A percentile compares a stretch with the other conserved stretches of the same genome.
These are phyloP conservation scores for Chamaenerion angustifolium DNA, from an alignment of 345 rosid species.

Conservation along the genomic window DNA sequence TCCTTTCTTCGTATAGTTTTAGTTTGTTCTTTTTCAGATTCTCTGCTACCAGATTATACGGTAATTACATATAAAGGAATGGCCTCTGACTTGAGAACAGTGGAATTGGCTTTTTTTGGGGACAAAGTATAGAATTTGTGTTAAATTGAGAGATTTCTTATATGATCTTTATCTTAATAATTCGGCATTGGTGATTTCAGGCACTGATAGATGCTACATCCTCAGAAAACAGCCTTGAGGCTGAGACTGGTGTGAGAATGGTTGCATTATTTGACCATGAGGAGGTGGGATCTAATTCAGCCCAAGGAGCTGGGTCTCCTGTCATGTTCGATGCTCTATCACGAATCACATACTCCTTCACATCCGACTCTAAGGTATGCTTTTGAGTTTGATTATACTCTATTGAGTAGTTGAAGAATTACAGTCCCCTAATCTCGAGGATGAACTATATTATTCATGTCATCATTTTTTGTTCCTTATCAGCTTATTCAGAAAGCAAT, in stretches of 20 bases:
- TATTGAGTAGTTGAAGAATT: too few relatives aligned
- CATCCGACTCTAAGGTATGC: conserved; percentile 54
- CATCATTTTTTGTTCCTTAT: conserved; percentile 3
- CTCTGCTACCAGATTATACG: too few relatives aligned
- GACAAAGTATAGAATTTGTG: too few relatives aligned
- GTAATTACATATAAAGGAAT: too few relatives aligned
- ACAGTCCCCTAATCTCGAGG: too few relatives aligned
- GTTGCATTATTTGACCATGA: conserved; percentile 96
- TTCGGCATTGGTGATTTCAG: conserved; percentile 18
- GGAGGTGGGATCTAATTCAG: conserved; percentile 90
- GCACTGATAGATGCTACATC: conserved; percentile 73
- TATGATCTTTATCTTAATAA: too few relatives aligned
- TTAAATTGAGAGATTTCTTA: too few relatives aligned
- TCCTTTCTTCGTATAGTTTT: too few relatives aligned
- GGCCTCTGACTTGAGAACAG: too few relatives aligned
- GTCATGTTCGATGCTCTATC: conserved; percentile 88
- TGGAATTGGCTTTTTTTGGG: too few relatives aligned
- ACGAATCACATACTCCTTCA: conserved; percentile 61
- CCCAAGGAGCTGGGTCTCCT: conserved; percentile 98
- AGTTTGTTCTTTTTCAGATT: too few relatives aligned
- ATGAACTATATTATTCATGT: too few relatives aligned
- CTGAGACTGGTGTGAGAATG: conserved; percentile 81
- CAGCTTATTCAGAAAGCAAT: conserved; percentile 80
- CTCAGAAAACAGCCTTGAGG: conserved; percentile 47
- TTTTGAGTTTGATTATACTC: neutral